Base-by-base conservation (phyloP, 768 basidiomycete genomes). In the Tephrocybe sp. region DNA sequence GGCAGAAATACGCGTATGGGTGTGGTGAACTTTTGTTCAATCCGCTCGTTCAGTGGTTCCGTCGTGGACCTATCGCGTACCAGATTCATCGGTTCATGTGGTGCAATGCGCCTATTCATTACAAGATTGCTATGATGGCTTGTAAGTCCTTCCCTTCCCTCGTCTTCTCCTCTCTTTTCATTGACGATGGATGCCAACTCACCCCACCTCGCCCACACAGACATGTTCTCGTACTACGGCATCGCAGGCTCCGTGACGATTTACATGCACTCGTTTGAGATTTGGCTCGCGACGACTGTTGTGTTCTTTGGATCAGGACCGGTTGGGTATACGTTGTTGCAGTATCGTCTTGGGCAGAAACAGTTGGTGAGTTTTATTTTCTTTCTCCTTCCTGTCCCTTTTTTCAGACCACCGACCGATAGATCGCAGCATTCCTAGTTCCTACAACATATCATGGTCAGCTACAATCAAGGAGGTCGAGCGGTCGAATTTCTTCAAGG, bases 401-500 rank as follows among this genome's bases (percentile, higher is more conserved):
- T 34, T 34, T 34, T 34, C 12, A 19, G 3, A 21, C 16, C 37
- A 21, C 33, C n/a, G 7, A 7, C 19, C 38, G 15, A 16, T 46
- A 77, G 75, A 51, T 76, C 30, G 64, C 67, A 16, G 77, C 74
- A 1, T 69, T 83, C 53, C 42, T 79, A 18, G 79, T 57, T 79
- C 77, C 38, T 76, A 77, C 63, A 74, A 80, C 52, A 80, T 80
- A 22, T 70, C 73, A 24, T 80, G 78, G 79, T 73, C 75, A 4
- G 77, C 78, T n/a, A 80, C 77, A 22, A 68, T 77, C 67, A 94
- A 94, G 69, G 89, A 91, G 59, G 88, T 94, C 18, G 79, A 91
- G 64, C 77, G 83, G 24, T 88, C 86, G 2, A 93, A 93, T 64
- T 93, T 94, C 70, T 92, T 91, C 75, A 84, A 87, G 60, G 92